These are phyloP conservation scores for Fraxinus angustifolia DNA, from an alignment of 305 asterid genomes.

Conservation along the genomic window DNA sequence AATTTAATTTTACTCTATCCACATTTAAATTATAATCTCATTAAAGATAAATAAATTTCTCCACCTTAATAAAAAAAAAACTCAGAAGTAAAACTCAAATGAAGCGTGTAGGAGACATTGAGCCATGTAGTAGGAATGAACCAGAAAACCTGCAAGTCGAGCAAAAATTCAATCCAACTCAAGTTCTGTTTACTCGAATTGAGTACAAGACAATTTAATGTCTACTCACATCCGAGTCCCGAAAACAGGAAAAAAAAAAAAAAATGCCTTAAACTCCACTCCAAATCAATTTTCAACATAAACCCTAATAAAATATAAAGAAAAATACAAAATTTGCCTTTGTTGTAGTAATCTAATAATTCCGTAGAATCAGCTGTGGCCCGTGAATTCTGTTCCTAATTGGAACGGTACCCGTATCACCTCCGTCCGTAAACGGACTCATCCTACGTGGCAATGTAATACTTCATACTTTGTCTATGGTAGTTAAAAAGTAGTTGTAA, in stretches of 20 bases:
- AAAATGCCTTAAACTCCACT: conserved; percentile 17
- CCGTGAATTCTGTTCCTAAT: not conserved
- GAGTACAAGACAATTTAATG: not conserved
- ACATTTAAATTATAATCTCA: not conserved
- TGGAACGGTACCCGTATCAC: not conserved
- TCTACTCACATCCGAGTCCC: not conserved
- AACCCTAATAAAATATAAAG: conserved; percentile 11
- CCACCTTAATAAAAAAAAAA: not conserved
- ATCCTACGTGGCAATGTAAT: not conserved
- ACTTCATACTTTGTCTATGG: not conserved
- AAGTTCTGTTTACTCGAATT: not conserved
- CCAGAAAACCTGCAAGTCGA: not conserved
- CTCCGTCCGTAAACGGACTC: not conserved
- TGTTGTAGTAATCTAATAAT: not conserved
- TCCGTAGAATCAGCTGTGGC: not conserved
- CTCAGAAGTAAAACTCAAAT: not conserved
- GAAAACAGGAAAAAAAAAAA: not conserved
- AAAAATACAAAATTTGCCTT: not conserved
- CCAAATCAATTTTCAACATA: conserved; percentile 24
- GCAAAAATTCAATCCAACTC: not conserved
- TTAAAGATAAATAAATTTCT: not conserved
- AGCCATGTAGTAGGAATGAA: not conserved
- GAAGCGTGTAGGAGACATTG: not conserved
- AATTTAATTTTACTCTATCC: not conserved
- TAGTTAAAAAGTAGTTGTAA: conserved; percentile 4